Evolutionary conservation across 352 stramenopile genomes (phyloP).

Genomic region (Phytophthora sp.): DNA sequence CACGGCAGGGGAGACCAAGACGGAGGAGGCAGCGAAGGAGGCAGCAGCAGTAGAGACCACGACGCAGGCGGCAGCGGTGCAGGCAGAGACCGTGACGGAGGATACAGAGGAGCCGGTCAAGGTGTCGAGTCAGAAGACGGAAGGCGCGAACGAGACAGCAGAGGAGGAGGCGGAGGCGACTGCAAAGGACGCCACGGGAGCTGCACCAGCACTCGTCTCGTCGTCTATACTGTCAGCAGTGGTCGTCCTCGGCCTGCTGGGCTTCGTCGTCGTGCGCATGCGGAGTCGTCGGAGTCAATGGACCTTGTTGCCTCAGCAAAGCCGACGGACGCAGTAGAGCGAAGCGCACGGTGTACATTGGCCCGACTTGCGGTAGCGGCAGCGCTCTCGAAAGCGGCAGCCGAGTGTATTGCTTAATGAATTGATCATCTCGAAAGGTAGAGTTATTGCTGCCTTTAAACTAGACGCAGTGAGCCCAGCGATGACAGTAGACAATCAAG

Average conservation of each 20-base stretch:
- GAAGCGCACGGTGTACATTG: constrained; percentile 5
- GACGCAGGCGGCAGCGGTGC: background rate
- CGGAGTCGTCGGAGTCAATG: constrained; percentile 21
- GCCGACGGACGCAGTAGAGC: constrained; percentile 22
- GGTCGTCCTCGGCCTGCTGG: constrained; percentile 10
- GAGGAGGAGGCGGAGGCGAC: background rate
- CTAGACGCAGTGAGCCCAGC: too few species aligned
- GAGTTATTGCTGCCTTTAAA: background rate
- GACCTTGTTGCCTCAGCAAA: constrained; percentile 23
- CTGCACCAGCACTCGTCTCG: background rate
- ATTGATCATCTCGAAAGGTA: background rate
- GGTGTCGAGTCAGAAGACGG: constrained; percentile 25
- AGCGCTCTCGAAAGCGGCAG: too few species aligned
- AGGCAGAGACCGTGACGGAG: constrained; percentile 14
- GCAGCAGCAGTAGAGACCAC: background rate
- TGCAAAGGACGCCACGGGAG: background rate
- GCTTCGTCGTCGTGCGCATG: constrained; percentile 14
- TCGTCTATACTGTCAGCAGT: constrained; percentile 15
- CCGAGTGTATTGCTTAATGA: constrained; percentile 1
- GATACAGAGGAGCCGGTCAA: constrained; percentile 14
- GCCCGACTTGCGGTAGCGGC: too few species aligned
- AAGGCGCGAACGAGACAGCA: constrained; percentile 16
- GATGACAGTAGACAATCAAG: too few species aligned
- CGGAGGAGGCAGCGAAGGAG: too few species aligned
- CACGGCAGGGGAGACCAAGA: background rate